Evolutionary conservation across 768 basidiomycete species (phyloP), one percentile per base, ranked within the genome.

Genomic region (Suillus spraguei): DNA sequence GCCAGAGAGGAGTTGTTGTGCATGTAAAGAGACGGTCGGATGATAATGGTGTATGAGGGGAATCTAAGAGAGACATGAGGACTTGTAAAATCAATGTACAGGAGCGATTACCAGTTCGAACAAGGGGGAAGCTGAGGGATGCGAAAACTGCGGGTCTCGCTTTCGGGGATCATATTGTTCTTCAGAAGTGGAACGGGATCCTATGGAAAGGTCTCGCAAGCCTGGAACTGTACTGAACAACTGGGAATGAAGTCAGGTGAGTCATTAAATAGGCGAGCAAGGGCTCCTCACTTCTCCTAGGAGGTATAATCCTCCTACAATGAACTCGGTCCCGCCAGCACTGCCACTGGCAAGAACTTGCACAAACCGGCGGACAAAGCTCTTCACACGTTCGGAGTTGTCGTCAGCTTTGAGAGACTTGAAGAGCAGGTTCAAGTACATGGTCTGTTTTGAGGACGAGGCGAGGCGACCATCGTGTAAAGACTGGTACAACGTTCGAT

Each of bases 371-470:
- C 91, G 85, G 33, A 98, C 82, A 64, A 97, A 86, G 1, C 94
- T 93, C 72, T 87, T 88, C 20, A 90, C 83, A 10, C 97, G 83
- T 54, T 85, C 85, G 0, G 74, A 63, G 61, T 84, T 82, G 38
- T 69, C 69, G 66, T 90, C 89, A 4, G 82, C 82, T 76, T 96
- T 97, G 67, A 97, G 77, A 2, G 92, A 89, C 69, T 93, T 95
- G 85, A 96, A 96, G 22, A 98, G 75, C 20, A 99, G 77, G 72
- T 98, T 99, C 62, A 99, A 84, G 75, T 97, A 99, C 89, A 99
- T 92, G 6, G 95, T 95, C 73, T 99, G 95, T 71, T 99, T 99
- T 2, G 90, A 91, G 14, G 94, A 94, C 2, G 83, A 81, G 3
- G 88, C 82, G 2, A 99, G 83, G 16, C 97, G 88, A 1, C 81